phyloP scores from a whole-genome alignment of 2,329 filamentous ascomycete genomes.

The Phoma sp. region DNA sequence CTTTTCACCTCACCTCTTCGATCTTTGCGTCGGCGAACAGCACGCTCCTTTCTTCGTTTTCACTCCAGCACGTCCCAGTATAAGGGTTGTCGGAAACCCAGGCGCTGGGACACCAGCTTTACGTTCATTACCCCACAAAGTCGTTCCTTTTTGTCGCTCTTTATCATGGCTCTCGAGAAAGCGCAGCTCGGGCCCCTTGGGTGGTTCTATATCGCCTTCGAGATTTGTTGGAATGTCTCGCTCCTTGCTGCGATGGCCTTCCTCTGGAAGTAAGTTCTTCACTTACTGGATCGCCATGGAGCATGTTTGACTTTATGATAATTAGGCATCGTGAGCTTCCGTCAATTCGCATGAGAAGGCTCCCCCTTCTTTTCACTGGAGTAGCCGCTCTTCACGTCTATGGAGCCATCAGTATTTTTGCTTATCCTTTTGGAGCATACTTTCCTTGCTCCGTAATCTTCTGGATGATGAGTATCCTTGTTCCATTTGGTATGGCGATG shows the following conservation, averaged over 20 bases:
- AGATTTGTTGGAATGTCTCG: conserved; percentile 14
- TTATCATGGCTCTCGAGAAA: conserved; percentile 17
- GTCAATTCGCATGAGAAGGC: conserved; percentile 40
- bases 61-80: conserved; percentile 3
- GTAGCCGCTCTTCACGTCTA: conserved; percentile 38
- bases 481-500: conserved; percentile 41
- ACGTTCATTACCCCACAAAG: conserved; percentile 7
- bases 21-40: conserved; percentile 8
- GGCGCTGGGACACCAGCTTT: conserved; percentile 9
- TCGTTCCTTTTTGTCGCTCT: conserved; percentile 13
- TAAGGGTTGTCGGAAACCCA: conserved; percentile 15
- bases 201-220: conserved; percentile 21
- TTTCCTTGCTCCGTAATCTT: conserved; percentile 39
- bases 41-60: conserved; percentile 10
- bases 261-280: conserved; percentile 23
- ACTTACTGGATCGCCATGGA: not conserved
- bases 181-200: conserved; percentile 20
- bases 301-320: not conserved
- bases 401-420: conserved; percentile 30
- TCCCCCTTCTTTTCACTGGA: conserved; percentile 38
- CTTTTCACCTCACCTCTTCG: not conserved
- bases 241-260: conserved; percentile 22
- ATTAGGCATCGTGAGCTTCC: conserved; percentile 35
- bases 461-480: conserved; percentile 45
- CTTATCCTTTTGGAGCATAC: conserved; percentile 35